Percentiles rank a stretch among this genome's conserved stretches.
phyloP scores from a whole-genome alignment of 257 asterid species.

The Verbena officinalis region DNA sequence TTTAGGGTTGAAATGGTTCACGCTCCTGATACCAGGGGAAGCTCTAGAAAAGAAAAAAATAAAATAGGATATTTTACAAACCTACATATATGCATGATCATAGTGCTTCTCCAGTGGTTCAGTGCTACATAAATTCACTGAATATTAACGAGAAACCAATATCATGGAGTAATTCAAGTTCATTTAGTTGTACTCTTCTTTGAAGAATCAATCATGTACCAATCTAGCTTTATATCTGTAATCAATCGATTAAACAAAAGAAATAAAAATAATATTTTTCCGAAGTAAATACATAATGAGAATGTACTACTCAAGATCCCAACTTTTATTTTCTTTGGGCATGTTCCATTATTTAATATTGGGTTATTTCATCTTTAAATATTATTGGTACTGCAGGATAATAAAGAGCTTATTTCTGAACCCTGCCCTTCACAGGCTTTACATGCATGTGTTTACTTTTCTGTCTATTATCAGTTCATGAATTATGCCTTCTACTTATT shows the following conservation, averaged over 20 bases:
- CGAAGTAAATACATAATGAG: too few species aligned
- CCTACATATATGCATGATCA: neutral
- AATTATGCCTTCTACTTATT: conserved; percentile 12
- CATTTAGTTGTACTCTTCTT: neutral
- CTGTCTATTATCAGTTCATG: conserved; percentile 1
- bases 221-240: neutral
- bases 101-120: neutral
- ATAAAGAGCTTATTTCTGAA: too few species aligned
- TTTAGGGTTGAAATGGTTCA: conserved; percentile 3
- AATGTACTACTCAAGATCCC: neutral
- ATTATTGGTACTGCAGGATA: neutral
- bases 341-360: neutral
- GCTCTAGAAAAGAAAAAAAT: neutral
- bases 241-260: too few species aligned
- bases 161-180: conserved; percentile 39
- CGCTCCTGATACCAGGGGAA: neutral
- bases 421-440: neutral
- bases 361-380: neutral
- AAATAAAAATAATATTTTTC: too few species aligned
- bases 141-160: conserved; percentile 18
- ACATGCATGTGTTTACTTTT: neutral
- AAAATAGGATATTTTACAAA: neutral
- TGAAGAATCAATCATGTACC: neutral
- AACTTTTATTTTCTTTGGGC: neutral
- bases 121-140: conserved; percentile 1